A percentile compares a stretch with the other conserved stretches of the same genome.
phyloP scores from a whole-genome alignment of 805 yeast genomes.

The Saccharomycopsis malanga region DNA sequence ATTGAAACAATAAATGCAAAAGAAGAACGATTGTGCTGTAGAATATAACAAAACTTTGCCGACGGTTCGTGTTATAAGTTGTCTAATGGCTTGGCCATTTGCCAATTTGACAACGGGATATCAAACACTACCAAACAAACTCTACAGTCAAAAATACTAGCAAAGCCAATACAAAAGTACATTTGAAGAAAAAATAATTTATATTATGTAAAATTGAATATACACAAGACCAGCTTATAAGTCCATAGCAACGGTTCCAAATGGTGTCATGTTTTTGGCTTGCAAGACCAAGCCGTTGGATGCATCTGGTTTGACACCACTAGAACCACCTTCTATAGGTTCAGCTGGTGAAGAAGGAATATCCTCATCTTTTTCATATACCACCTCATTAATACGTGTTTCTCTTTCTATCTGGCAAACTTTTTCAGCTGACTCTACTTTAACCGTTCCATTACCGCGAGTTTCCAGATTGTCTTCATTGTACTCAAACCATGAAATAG shows the following conservation, averaged over 20 bases:
- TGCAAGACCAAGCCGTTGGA: slow-evolving; percentile 16
- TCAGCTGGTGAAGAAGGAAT: slow-evolving; percentile 25
- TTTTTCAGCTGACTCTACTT: slow-evolving; percentile 26
- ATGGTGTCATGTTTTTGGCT: slow-evolving; percentile 19
- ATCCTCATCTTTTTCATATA: slow-evolving; percentile 20
- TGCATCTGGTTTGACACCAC: slow-evolving; percentile 15
- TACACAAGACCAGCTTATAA: too few species aligned
- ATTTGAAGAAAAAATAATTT: too few species aligned
- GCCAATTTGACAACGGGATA: too few species aligned
- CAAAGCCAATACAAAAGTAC: too few species aligned
- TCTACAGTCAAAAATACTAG: too few species aligned
- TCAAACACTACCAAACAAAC: too few species aligned
- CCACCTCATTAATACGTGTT: slow-evolving; percentile 22
- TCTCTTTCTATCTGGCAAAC: slow-evolving; percentile 25
- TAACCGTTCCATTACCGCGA: slow-evolving; percentile 27
- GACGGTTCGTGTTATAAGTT: too few species aligned
- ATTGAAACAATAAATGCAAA: too few species aligned
- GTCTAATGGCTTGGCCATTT: too few species aligned
- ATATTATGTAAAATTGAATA: too few species aligned
- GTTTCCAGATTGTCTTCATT: slow-evolving; percentile 23
- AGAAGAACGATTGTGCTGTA: too few species aligned
- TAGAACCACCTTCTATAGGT: slow-evolving; percentile 22
- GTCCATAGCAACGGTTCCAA: not conserved
- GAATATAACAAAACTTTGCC: too few species aligned
- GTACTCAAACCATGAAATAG: slow-evolving; percentile 18